A percentile compares a stretch with the other conserved stretches of the same genome.
Conservation (phyloP, 306 rosid species). For the Cucurbita argyrosperma region DNA sequence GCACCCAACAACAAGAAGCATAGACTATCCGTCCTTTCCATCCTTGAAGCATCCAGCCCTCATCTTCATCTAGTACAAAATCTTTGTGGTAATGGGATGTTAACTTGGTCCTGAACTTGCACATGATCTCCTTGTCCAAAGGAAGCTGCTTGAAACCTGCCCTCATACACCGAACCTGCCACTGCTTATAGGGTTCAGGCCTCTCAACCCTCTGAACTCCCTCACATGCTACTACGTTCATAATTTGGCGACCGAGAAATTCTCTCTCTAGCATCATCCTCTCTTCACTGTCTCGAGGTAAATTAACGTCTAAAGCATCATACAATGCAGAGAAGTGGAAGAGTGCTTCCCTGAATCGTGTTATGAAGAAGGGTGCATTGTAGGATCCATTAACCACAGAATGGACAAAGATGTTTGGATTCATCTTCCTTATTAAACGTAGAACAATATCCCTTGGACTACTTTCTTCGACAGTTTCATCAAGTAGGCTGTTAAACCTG, state of each 20-base stretch:
- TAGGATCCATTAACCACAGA: constrained; percentile 11
- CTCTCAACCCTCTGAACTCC: constrained; percentile 13
- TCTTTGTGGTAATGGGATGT: constrained; percentile 2
- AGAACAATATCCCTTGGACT: constrained; percentile 10
- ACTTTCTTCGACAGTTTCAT: constrained; percentile 11
- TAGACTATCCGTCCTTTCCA: constrained; percentile 17
- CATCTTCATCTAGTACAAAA: constrained; percentile 12
- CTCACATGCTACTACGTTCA: constrained; percentile 16
- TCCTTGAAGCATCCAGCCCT: constrained; percentile 19
- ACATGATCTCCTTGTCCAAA: constrained; percentile 4
- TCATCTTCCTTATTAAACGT: constrained; percentile 8
- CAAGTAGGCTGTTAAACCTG: constrained; percentile 6
- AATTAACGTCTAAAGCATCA: constrained; percentile 7
- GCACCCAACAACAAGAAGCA: constrained; percentile 17
- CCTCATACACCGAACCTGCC: constrained; percentile 12
- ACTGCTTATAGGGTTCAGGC: constrained; percentile 21
- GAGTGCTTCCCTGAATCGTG: constrained; percentile 18
- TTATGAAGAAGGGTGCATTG: constrained; percentile 14
- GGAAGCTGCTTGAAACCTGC: constrained; percentile 21
- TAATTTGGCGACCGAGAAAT: constrained; percentile 1
- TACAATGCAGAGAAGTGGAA: constrained; percentile 12
- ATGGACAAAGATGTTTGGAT: constrained; percentile 12
- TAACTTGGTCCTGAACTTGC: constrained; percentile 1
- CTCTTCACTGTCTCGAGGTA: neutral
- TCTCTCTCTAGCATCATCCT: constrained; percentile 9